Percentiles rank a stretch among this genome's conserved stretches.
These are phyloP conservation scores for Gypsophila paniculata DNA, from an alignment of 179 eudicot species.

Conservation along the genomic window DNA sequence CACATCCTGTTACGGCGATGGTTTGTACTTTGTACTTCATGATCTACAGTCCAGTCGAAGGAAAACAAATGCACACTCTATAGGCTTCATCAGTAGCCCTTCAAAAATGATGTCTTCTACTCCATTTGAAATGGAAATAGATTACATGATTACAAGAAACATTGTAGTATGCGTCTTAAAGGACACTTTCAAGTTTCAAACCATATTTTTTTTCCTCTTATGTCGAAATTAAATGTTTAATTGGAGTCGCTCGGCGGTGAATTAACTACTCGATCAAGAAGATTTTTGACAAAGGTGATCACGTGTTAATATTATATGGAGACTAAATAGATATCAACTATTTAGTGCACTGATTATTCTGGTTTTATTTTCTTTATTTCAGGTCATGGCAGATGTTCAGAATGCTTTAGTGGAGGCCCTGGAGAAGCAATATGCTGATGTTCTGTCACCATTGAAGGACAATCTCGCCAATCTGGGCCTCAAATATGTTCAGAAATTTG, in stretches of 20 bases:
- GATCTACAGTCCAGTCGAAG: not conserved
- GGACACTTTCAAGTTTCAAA: not conserved
- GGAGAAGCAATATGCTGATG: constrained; percentile 75
- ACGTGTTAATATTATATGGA: not conserved
- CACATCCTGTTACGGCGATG: not conserved
- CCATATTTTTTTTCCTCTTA: not conserved
- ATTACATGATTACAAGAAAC: not conserved
- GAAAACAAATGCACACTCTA: not conserved
- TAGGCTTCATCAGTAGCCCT: not conserved
- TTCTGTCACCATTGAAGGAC: constrained; percentile 65
- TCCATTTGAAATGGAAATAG: too few relatives aligned
- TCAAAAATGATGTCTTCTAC: too few relatives aligned
- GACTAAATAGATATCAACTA: not conserved
- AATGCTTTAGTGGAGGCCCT: constrained; percentile 69
- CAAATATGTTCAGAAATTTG: constrained; percentile 70
- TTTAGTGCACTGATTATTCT: not conserved
- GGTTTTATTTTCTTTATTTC: constrained; percentile 1
- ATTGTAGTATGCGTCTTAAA: not conserved
- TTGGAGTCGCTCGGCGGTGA: not conserved
- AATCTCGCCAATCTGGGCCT: constrained; percentile 61
- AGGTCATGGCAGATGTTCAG: constrained; percentile 76
- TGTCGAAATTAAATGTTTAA: not conserved
- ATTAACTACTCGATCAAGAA: not conserved
- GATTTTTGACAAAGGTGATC: not conserved
- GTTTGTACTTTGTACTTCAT: not conserved